Conservation (phyloP, 768 basidiomycete species). For the Mycena crocata region DNA sequence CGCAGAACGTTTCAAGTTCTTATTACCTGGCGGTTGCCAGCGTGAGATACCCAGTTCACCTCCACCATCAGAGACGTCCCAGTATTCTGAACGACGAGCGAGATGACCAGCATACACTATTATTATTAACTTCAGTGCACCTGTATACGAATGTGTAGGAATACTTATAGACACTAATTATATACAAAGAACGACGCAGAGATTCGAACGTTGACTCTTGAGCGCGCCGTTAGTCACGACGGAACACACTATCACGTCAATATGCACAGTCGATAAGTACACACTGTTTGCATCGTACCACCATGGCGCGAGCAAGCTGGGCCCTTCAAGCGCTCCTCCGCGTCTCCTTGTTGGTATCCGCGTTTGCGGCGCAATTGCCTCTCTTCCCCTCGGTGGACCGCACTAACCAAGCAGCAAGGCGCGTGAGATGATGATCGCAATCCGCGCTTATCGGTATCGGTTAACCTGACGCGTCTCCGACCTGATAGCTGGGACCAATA, state of each 20-base stretch:
- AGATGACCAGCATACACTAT: neutral
- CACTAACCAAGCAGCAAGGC: neutral
- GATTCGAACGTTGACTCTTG: too few relatives aligned
- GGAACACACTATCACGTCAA: too few relatives aligned
- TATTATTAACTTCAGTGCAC: neutral
- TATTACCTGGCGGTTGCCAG: slow-evolving; percentile 66
- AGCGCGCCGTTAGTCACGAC: slow-evolving; percentile 40
- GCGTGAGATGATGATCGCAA: neutral
- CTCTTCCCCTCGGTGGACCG: neutral
- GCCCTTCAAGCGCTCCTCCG: neutral
- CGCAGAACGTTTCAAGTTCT: slow-evolving; percentile 60
- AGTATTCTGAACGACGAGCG: neutral
- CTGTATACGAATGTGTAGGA: neutral
- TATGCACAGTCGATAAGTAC: too few relatives aligned
- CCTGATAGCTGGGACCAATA: slow-evolving; percentile 13
- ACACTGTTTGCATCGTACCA: too few relatives aligned
- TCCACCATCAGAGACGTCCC: neutral
- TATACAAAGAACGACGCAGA: slow-evolving; percentile 34
- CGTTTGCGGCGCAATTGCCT: neutral
- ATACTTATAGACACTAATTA: too few relatives aligned
- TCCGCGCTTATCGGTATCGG: neutral
- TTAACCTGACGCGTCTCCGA: neutral
- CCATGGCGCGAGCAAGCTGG: neutral
- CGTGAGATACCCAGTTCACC: slow-evolving; percentile 44
- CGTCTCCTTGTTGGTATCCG: neutral